Conservation (phyloP, 2,329 filamentous ascomycete species). For the Penicillium sp. region DNA sequence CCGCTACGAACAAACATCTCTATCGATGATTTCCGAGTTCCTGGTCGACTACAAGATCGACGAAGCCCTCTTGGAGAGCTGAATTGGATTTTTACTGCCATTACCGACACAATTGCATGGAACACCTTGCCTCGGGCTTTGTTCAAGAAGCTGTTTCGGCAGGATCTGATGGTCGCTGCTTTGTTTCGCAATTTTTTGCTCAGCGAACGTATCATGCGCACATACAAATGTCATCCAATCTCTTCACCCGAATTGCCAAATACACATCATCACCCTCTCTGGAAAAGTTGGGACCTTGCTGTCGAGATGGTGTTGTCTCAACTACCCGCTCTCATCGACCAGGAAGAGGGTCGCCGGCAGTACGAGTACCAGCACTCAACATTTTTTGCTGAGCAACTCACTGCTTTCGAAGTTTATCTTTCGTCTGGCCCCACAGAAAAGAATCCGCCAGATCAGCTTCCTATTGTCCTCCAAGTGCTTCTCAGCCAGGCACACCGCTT, state of each 20-base stretch:
- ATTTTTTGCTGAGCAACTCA: conserved; percentile 96
- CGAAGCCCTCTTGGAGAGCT: conserved; percentile 91
- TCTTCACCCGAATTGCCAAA: conserved; percentile 90
- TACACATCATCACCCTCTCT: conserved; percentile 90
- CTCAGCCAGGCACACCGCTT: conserved; percentile 93
- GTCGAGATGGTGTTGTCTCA: conserved; percentile 93
- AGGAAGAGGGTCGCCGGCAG: conserved; percentile 69
- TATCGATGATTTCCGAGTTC: conserved; percentile 81
- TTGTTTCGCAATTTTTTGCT: conserved; percentile 94
- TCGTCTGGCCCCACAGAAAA: conserved; percentile 78
- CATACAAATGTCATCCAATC: conserved; percentile 92
- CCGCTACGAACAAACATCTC: conserved; percentile 67
- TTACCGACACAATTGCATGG: conserved; percentile 98
- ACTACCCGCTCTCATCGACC: conserved; percentile 75
- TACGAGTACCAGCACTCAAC: conserved; percentile 93
- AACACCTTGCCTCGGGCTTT: conserved; percentile 85
- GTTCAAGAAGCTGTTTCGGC: conserved; percentile 95
- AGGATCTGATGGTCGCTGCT: conserved; percentile 98
- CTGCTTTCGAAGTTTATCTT: conserved; percentile 94
- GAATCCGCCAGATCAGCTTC: conserved; percentile 88
- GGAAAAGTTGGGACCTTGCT: conserved; percentile 96
- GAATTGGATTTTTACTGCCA: conserved; percentile 99
- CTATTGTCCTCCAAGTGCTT: conserved; percentile 92
- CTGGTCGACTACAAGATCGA: conserved; percentile 86
- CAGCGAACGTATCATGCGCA: conserved; percentile 91